Conservation (phyloP, 768 basidiomycete species). For the Paxillus rubicundulus region DNA sequence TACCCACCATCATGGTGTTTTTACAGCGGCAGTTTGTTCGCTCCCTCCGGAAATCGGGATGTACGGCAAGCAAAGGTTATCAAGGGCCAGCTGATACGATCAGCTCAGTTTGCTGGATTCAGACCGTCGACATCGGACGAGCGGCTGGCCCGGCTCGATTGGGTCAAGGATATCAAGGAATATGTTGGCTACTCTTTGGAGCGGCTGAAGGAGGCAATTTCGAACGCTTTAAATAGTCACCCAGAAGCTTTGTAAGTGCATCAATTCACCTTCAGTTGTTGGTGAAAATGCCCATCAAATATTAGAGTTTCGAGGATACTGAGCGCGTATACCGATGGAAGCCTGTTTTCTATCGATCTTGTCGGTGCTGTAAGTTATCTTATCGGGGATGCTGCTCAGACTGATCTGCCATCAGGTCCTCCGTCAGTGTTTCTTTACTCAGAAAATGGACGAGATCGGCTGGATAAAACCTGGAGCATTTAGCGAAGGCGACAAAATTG, state of each 20-base stretch:
- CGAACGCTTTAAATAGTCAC: conserved; percentile 14
- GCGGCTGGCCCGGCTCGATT: conserved; percentile 27
- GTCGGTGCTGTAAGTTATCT: conserved; percentile 47
- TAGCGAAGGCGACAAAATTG: conserved; percentile 31
- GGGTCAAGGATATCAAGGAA: conserved; percentile 24
- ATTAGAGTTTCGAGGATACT: conserved; percentile 42
- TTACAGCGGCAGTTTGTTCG: conserved; percentile 36
- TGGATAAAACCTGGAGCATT: conserved; percentile 51
- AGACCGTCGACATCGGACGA: conserved; percentile 2
- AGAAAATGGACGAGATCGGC: conserved; percentile 49
- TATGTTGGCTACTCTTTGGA: conserved; percentile 25
- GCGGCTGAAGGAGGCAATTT: conserved; percentile 20
- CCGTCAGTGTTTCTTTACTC: conserved; percentile 54
- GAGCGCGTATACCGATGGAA: conserved; percentile 50
- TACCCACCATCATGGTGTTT: neutral
- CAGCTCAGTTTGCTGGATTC: conserved; percentile 16
- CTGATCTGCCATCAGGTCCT: conserved; percentile 39
- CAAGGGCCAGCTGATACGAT: conserved; percentile 26
- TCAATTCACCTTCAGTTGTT: neutral
- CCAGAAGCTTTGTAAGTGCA: conserved; percentile 24
- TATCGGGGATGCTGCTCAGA: neutral
- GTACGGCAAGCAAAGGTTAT: conserved; percentile 25
- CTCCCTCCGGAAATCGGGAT: conserved; percentile 27
- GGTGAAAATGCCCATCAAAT: neutral
- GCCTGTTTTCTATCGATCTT: conserved; percentile 55